Evolutionary conservation across 305 asterid genomes (phyloP), one percentile per base, ranked within the genome.

Genomic region (Rubia tinctorum): DNA sequence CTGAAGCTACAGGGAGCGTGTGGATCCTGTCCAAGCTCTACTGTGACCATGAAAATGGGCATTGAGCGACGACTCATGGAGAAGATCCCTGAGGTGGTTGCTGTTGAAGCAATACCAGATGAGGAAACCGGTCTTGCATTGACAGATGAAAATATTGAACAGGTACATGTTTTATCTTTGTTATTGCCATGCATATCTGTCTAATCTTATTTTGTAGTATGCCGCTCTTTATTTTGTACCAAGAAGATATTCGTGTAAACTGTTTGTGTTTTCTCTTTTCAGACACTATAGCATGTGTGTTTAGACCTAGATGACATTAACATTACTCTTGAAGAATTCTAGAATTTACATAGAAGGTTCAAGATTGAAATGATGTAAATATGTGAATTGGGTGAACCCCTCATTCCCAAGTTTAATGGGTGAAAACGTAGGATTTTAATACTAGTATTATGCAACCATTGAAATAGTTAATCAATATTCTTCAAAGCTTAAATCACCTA

Each of bases 1-100:
- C 75, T 95, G 79, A 95, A 88, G 83, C 76, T 95, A 69, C 97
- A 91, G 80, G 99, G 98, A 75, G 99, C 99, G 2, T 95, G 99
- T 83, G 99, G 99, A 71, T 95, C 99, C 40, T 92, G 99, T 76
- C 99, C 99, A 6, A 95, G 98, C 77, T 75, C 99, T 68, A 87
- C 83, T 55, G 77, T 77, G 77, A 95, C 99, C 0, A 89, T 95
- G 99, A 95, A 95, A 79, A 62, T 95, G 93, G 98, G 98, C 59
- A 92, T 95, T 77, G 99, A 95, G 84, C 95, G 92, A 15, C 93
- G 95, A 56, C 80, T 89, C 61, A 89, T 92, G 97, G 99, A 95
- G 75, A 95, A 87, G 88, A 86, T 95, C 64, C 99, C 99, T 60
- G 93, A 86, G 81, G 85, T 95, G 66, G 90, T 89, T 80, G 95